phyloP scores from a whole-genome alignment of 257 asterid species.

The Ehretia macrophylla region DNA sequence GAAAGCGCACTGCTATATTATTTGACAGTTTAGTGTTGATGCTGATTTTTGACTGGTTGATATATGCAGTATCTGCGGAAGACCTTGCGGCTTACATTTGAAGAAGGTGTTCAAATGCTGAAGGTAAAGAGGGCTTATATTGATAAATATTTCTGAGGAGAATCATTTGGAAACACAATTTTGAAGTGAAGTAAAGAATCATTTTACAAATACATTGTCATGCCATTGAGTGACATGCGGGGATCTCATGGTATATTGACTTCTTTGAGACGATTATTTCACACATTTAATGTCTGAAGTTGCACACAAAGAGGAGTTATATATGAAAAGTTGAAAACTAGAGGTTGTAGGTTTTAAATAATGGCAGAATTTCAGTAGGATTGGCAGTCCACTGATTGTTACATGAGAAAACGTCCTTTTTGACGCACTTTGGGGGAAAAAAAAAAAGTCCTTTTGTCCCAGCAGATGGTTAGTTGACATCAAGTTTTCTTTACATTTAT shows the following conservation, averaged over 20 bases:
- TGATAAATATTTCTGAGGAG: neutral
- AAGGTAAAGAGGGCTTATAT: conserved; percentile 38
- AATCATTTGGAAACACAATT: neutral
- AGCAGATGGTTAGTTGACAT: neutral
- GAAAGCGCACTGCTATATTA: neutral
- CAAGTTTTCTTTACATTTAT: neutral
- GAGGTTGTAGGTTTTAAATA: no score
- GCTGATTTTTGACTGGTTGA: conserved; percentile 12
- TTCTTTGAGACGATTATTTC: no score
- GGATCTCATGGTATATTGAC: no score
- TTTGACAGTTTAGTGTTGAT: neutral
- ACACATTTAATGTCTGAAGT: no score
- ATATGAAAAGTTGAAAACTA: no score
- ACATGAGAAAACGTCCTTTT: no score
- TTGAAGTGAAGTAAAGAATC: neutral
- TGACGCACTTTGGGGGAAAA: no score
- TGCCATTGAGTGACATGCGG: no score
- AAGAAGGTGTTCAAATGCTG: conserved; percentile 87
- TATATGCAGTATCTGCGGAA: conserved; percentile 66
- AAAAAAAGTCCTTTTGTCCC: neutral
- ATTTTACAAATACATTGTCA: no score
- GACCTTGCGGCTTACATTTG: conserved; percentile 82
- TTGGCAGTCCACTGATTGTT: no score
- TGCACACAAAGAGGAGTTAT: no score
- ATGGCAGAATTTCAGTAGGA: no score